Percentiles rank a stretch among this genome's conserved stretches.
phyloP scores from a whole-genome alignment of 208 protist genomes.

The Lotmaria passim region DNA sequence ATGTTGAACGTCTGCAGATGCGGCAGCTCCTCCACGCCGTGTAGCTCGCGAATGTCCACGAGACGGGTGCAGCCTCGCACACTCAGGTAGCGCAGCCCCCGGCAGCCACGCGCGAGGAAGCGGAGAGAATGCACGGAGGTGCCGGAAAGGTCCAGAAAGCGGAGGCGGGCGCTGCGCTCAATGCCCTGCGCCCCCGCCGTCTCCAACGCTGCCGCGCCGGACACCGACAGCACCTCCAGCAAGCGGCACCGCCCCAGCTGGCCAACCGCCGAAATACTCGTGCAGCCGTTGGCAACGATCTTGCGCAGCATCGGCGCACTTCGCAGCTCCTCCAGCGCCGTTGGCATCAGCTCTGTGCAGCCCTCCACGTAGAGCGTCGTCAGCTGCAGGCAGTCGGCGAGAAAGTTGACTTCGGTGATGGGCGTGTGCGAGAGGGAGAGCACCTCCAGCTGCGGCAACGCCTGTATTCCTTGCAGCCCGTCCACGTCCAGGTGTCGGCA shows the following conservation, averaged over 20 bases:
- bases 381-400: constrained; percentile 41
- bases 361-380: constrained; percentile 54
- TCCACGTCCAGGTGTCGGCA: constrained; percentile 65
- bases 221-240: constrained; percentile 48
- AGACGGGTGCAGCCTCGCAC: constrained; percentile 39
- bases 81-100: constrained; percentile 36
- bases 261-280: constrained; percentile 29
- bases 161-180: constrained; percentile 36
- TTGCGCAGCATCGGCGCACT: constrained; percentile 35
- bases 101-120: constrained; percentile 40
- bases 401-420: constrained; percentile 51
- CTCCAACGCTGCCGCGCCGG: constrained; percentile 33
- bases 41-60: constrained; percentile 24
- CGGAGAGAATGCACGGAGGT: constrained; percentile 38
- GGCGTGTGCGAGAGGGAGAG: constrained; percentile 55
- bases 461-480: constrained; percentile 58
- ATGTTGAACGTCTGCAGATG: constrained; percentile 42
- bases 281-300: constrained; percentile 47
- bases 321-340: constrained; percentile 45
- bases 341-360: constrained; percentile 40
- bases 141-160: constrained; percentile 52
- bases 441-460: constrained; percentile 51
- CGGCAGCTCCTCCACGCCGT: constrained; percentile 49
- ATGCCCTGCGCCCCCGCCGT: constrained; percentile 40
- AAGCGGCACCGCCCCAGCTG: constrained; percentile 35